Percentiles rank a stretch among this genome's conserved stretches.
Conservation (phyloP, 306 rosid genomes). For the Acacia acuminata region DNA sequence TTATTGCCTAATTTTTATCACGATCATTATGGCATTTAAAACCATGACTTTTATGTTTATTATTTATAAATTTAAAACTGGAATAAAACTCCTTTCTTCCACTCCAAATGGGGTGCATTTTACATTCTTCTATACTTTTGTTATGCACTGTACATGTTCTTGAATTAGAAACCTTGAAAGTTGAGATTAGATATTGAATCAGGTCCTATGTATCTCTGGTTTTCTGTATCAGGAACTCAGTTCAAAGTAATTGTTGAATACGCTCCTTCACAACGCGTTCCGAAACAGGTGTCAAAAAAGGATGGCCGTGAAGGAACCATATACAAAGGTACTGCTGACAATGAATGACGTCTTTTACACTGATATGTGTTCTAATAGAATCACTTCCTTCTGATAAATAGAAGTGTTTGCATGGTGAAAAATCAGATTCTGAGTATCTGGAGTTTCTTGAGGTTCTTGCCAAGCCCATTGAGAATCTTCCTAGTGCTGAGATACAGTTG, state of each 20-base stretch:
- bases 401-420: conserved; percentile 45
- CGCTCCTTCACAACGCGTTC: conserved; percentile 81
- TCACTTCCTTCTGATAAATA: conserved; percentile 46
- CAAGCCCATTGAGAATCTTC: conserved; percentile 80
- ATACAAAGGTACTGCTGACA: conserved; percentile 45
- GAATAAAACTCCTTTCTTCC: background rate
- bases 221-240: conserved; percentile 53
- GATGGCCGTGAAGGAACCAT: conserved; percentile 81
- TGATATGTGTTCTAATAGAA: conserved; percentile 14
- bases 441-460: conserved; percentile 70
- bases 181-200: conserved; percentile 1
- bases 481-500: conserved; percentile 79
- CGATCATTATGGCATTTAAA: background rate
- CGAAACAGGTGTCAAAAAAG: conserved; percentile 56
- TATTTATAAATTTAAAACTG: background rate
- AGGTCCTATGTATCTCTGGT: conserved; percentile 15
- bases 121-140: conserved; percentile 11
- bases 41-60: background rate
- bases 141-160: conserved; percentile 3
- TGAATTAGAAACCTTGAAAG: background rate
- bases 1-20: conserved; percentile 14
- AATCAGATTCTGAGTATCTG: conserved; percentile 76
- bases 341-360: conserved; percentile 11
- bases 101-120: background rate
- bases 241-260: conserved; percentile 71